These are phyloP conservation scores for Gryganskiella cystojenkinii DNA, from an alignment of 192 early-diverging fungal genomes.

Conservation along the genomic window DNA sequence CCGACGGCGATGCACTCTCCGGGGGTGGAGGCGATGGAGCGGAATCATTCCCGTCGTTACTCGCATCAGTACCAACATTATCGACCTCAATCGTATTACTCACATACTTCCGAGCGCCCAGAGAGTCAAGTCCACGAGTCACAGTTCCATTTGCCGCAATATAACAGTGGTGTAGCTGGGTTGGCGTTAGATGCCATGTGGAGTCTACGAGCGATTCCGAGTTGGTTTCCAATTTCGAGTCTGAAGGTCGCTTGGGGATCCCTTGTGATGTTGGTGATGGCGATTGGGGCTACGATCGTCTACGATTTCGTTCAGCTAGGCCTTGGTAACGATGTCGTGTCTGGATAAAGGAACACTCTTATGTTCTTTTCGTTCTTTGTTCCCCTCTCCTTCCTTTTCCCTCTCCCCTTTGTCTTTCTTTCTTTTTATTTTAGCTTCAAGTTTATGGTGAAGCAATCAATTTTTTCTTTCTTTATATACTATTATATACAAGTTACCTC, in stretches of 20 bases:
- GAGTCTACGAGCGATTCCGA: constrained; percentile 18
- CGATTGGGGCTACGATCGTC: constrained; percentile 59
- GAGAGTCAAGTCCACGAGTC: neutral
- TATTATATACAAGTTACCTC: no score
- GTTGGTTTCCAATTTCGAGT: constrained; percentile 12
- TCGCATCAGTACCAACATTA: neutral
- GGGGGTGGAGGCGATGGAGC: no score
- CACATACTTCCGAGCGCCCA: neutral
- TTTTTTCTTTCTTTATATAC: no score
- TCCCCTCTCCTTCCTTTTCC: no score
- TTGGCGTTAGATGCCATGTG: constrained; percentile 13
- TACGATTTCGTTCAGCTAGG: constrained; percentile 65
- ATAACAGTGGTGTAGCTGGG: neutral
- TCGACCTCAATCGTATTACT: neutral
- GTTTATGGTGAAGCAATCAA: no score
- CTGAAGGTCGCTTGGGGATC: constrained; percentile 37
- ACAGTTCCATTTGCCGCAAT: neutral
- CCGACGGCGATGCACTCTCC: no score
- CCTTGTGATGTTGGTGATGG: constrained; percentile 37
- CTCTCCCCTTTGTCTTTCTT: no score
- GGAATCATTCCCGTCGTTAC: no score
- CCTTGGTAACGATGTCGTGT: constrained; percentile 51
- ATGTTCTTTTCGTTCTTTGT: no score
- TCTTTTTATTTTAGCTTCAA: no score
- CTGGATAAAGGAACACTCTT: neutral